Evolutionary conservation across 2,329 filamentous ascomycete genomes (phyloP).

Genomic region (Alternaria sp.): DNA sequence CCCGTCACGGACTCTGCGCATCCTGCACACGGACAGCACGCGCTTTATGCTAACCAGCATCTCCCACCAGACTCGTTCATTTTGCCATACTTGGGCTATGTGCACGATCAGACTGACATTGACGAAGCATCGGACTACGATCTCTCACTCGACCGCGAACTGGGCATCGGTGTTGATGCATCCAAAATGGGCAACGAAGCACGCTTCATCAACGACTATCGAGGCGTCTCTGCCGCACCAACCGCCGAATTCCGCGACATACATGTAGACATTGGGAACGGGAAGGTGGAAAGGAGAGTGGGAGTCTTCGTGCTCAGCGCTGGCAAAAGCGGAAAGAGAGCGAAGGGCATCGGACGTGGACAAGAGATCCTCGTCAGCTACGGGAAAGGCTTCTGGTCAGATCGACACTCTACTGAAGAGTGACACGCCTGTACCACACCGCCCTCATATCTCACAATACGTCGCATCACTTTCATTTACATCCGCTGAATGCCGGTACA

Average conservation of each 20-base stretch:
- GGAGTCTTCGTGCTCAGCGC: slow-evolving; percentile 59
- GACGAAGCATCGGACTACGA: slow-evolving; percentile 59
- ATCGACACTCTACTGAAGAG: slow-evolving; percentile 31
- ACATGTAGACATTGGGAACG: slow-evolving; percentile 45
- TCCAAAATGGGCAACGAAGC: slow-evolving; percentile 58
- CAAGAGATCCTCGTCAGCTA: slow-evolving; percentile 62
- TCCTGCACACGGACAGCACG: slow-evolving; percentile 57
- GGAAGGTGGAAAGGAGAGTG: slow-evolving; percentile 55
- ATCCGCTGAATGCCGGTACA: neutral
- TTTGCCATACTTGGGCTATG: slow-evolving; percentile 57
- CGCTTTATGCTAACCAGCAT: slow-evolving; percentile 55
- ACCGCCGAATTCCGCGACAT: slow-evolving; percentile 55
- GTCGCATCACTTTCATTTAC: neutral
- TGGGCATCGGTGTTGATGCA: slow-evolving; percentile 58
- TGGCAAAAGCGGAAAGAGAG: slow-evolving; percentile 57
- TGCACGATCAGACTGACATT: slow-evolving; percentile 53
- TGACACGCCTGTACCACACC: slow-evolving; percentile 3
- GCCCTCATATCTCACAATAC: neutral
- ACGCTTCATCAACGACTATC: slow-evolving; percentile 62
- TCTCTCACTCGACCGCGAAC: slow-evolving; percentile 57
- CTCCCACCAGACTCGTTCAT: slow-evolving; percentile 56
- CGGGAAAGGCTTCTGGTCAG: slow-evolving; percentile 59
- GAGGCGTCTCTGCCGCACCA: slow-evolving; percentile 52
- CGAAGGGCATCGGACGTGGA: slow-evolving; percentile 55
- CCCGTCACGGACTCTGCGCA: slow-evolving; percentile 52